A percentile compares a stretch with the other conserved stretches of the same genome.
Evolutionary conservation across 495 filamentous ascomycete genomes (phyloP).

Genomic region (Aspergillus nidulans): DNA sequence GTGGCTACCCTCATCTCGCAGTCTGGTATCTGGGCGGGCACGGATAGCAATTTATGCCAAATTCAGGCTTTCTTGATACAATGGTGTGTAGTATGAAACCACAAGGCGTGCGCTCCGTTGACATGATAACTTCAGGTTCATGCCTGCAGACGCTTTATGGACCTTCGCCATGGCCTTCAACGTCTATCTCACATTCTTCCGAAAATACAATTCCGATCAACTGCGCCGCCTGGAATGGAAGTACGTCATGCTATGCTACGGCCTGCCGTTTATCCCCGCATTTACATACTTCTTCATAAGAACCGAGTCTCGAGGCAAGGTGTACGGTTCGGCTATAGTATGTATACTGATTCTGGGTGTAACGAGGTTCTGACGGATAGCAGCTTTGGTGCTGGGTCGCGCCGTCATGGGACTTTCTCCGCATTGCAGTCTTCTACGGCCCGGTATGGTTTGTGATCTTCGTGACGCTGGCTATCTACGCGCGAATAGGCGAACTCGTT

Average conservation of each 20-base stretch:
- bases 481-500: slow-evolving; percentile 66
- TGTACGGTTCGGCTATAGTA: slow-evolving; percentile 74
- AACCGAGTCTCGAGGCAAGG: slow-evolving; percentile 39
- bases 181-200: slow-evolving; percentile 82
- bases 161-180: slow-evolving; percentile 84
- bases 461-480: slow-evolving; percentile 69
- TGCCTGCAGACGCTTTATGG: slow-evolving; percentile 73
- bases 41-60: slow-evolving; percentile 58
- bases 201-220: slow-evolving; percentile 62
- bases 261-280: slow-evolving; percentile 67
- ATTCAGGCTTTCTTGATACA: slow-evolving; percentile 72
- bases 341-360: slow-evolving; percentile 6
- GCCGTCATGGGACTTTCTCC: slow-evolving; percentile 62
- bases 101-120: slow-evolving; percentile 10
- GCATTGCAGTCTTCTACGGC: slow-evolving; percentile 76
- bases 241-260: slow-evolving; percentile 72
- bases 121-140: slow-evolving; percentile 50
- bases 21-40: slow-evolving; percentile 43
- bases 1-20: slow-evolving; percentile 71
- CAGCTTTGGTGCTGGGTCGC: slow-evolving; percentile 83
- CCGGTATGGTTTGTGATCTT: slow-evolving; percentile 78
- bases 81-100: slow-evolving; percentile 38
- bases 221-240: slow-evolving; percentile 67
- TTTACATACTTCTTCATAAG: slow-evolving; percentile 63
- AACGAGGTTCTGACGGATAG: not conserved